These are phyloP conservation scores for Omphalotus olearius DNA, from an alignment of 1,284 basidiomycete genomes.

Conservation along the genomic window DNA sequence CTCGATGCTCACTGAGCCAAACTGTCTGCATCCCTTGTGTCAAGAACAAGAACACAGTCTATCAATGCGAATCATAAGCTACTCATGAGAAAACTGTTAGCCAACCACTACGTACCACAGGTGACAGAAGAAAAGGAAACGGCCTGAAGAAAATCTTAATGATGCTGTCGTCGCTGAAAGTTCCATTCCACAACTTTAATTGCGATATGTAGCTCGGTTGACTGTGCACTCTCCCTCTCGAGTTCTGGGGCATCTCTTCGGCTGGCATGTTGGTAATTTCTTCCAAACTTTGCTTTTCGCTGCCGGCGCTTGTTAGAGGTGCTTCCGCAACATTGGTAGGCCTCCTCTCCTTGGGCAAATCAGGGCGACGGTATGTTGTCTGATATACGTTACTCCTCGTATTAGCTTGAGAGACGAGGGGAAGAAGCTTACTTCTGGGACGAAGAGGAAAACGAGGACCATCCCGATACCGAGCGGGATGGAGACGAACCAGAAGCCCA, in stretches of 20 bases:
- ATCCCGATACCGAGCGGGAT: slow-evolving; percentile 33
- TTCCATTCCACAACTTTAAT: slow-evolving; percentile 33
- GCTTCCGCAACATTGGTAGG: not conserved
- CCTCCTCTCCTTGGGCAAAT: not conserved
- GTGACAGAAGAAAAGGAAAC: slow-evolving; percentile 36
- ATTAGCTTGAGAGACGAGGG: not conserved
- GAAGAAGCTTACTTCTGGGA: slow-evolving; percentile 31
- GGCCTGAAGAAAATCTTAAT: slow-evolving; percentile 33
- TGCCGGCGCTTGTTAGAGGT: slow-evolving; percentile 7
- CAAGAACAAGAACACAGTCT: slow-evolving; percentile 35
- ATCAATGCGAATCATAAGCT: not conserved
- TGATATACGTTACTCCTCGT: slow-evolving; percentile 9
- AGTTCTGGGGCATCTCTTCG: slow-evolving; percentile 12
- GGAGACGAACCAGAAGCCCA: slow-evolving; percentile 40
- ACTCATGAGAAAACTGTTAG: not conserved
- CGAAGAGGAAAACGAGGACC: slow-evolving; percentile 35
- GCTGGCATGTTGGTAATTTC: slow-evolving; percentile 13
- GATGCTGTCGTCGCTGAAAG: slow-evolving; percentile 29
- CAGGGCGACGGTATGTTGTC: slow-evolving; percentile 27
- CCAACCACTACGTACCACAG: slow-evolving; percentile 28
- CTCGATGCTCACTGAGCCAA: slow-evolving; percentile 32
- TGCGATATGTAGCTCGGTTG: slow-evolving; percentile 27
- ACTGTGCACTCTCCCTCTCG: slow-evolving; percentile 8
- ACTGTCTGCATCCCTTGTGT: slow-evolving; percentile 36
- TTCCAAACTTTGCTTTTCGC: slow-evolving; percentile 28